phyloP scores from a whole-genome alignment of 176 grass and related monocot species.

The Pontederia crassipes region DNA sequence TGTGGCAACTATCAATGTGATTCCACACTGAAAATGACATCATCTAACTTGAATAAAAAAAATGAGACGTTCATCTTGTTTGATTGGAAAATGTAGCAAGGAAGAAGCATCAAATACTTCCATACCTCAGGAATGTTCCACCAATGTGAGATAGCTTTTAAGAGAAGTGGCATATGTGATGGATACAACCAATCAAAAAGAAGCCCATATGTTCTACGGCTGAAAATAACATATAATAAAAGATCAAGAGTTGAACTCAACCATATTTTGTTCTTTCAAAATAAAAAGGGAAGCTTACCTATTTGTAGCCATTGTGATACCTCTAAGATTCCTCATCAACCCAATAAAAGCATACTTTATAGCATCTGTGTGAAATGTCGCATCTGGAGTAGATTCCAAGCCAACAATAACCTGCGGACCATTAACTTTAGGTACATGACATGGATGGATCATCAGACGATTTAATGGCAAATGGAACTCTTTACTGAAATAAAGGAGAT shows the following conservation, averaged over 20 bases:
- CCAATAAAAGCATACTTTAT: constrained; percentile 89
- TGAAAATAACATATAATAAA: constrained; percentile 32
- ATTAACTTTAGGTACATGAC: background rate
- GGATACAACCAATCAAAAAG: constrained; percentile 99
- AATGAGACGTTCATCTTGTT: too few species aligned
- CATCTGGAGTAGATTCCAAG: constrained; percentile 69
- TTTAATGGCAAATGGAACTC: constrained; percentile 5
- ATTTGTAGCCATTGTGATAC: constrained; percentile 91
- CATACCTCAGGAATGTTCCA: constrained; percentile 73
- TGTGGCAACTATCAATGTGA: too few species aligned
- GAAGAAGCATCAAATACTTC: background rate
- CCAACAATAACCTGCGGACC: constrained; percentile 54
- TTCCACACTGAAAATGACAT: too few species aligned
- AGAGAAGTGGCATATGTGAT: constrained; percentile 67
- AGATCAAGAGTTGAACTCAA: background rate
- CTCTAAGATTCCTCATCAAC: constrained; percentile 89
- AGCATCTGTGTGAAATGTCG: constrained; percentile 67
- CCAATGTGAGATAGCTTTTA: constrained; percentile 82
- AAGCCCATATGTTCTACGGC: constrained; percentile 79
- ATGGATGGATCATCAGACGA: too few species aligned
- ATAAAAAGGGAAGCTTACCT: constrained; percentile 40
- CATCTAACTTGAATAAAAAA: too few species aligned
- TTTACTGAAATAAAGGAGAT: background rate
- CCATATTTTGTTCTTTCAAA: background rate
- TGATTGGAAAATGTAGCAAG: constrained; percentile 3